Conservation (phyloP, 805 yeast genomes). For the Suhomyces canberraensis region DNA sequence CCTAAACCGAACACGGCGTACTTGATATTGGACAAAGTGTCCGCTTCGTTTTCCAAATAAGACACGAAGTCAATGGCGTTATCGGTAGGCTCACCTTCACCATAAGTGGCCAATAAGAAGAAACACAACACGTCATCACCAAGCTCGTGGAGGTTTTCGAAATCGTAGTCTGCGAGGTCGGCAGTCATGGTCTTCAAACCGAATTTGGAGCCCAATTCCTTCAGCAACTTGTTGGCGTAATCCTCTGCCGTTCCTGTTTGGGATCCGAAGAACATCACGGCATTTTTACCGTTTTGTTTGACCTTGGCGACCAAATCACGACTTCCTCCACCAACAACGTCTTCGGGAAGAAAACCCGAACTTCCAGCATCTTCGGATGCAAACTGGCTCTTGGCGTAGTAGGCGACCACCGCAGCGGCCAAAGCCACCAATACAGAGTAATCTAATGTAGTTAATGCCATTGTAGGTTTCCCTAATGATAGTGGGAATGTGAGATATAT, state of each 20-base stretch:
- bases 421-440: slow-evolving; percentile 62
- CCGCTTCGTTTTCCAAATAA: slow-evolving; percentile 54
- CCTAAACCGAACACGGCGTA: slow-evolving; percentile 89
- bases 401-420: slow-evolving; percentile 61
- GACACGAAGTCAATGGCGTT: slow-evolving; percentile 81
- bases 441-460: slow-evolving; percentile 74
- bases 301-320: slow-evolving; percentile 61
- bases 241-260: slow-evolving; percentile 99
- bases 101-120: slow-evolving; percentile 88
- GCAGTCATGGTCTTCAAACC: slow-evolving; percentile 80
- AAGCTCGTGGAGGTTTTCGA: slow-evolving; percentile 67
- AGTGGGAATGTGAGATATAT: neutral
- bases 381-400: slow-evolving; percentile 60
- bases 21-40: slow-evolving; percentile 53
- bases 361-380: slow-evolving; percentile 26
- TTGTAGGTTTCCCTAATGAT: slow-evolving; percentile 12
- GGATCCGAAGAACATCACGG: slow-evolving; percentile 83
- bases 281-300: slow-evolving; percentile 62
- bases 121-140: slow-evolving; percentile 53
- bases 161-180: slow-evolving; percentile 86
- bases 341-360: slow-evolving; percentile 23
- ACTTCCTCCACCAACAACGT: slow-evolving; percentile 39
- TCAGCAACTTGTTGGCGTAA: slow-evolving; percentile 84
- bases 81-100: slow-evolving; percentile 98
- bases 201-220: slow-evolving; percentile 80